Percentiles rank a stretch among this genome's conserved stretches.
Conservation (phyloP, 2,329 filamentous ascomycete genomes). For the Xylaria hypoxylon region DNA sequence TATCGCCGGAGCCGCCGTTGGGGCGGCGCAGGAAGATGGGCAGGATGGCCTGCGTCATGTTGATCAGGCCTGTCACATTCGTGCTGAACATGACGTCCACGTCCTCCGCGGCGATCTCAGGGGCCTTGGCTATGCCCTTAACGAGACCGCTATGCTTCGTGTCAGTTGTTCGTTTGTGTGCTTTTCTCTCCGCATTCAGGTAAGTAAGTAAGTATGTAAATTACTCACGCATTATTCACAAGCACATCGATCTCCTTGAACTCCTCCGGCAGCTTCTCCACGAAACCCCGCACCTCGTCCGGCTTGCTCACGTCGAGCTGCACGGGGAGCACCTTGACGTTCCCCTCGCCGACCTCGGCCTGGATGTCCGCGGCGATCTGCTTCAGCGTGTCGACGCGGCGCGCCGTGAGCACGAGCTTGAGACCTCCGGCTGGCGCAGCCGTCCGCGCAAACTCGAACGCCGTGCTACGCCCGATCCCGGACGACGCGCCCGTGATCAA, state of each 20-base stretch:
- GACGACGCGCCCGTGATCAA: constrained; percentile 92
- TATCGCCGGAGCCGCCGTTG: constrained; percentile 85
- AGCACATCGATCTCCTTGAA: constrained; percentile 88
- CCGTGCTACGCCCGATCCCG: constrained; percentile 85
- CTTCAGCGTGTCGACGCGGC: constrained; percentile 81
- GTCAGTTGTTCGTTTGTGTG: not conserved
- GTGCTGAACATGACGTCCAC: constrained; percentile 89
- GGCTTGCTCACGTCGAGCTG: constrained; percentile 89
- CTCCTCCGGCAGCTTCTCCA: constrained; percentile 79
- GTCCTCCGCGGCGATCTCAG: constrained; percentile 84
- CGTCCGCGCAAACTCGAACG: constrained; percentile 93
- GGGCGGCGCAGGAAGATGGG: constrained; percentile 81
- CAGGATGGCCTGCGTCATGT: constrained; percentile 93
- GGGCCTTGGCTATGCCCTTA: constrained; percentile 86
- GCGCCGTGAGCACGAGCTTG: constrained; percentile 88
- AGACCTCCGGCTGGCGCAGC: constrained; percentile 79
- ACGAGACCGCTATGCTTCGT: constrained; percentile 77
- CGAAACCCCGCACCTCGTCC: constrained; percentile 78
- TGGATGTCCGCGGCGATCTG: constrained; percentile 76
- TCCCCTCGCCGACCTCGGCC: constrained; percentile 37
- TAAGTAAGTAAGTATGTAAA: not conserved
- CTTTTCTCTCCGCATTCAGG: not conserved
- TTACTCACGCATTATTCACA: constrained; percentile 91
- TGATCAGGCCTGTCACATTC: constrained; percentile 94
- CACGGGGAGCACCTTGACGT: constrained; percentile 81